Conservation (phyloP, 306 rosid species). For the Acmispon strigosus region DNA sequence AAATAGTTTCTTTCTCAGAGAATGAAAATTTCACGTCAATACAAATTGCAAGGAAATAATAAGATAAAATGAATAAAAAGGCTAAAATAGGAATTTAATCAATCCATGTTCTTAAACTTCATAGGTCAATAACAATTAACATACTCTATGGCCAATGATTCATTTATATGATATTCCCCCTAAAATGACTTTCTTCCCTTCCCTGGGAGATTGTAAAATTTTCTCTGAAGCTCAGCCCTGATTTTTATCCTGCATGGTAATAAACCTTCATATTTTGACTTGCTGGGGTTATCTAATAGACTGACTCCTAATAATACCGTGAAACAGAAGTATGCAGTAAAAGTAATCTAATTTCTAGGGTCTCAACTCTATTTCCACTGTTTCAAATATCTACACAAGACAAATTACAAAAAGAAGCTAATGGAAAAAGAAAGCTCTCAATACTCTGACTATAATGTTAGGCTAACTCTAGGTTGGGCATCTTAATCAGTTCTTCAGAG, state of each 20-base stretch:
- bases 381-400: background rate
- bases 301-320: background rate
- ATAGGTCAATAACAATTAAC: background rate
- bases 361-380: background rate
- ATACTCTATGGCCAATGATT: background rate
- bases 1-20: constrained; percentile 1
- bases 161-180: background rate
- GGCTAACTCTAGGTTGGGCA: background rate
- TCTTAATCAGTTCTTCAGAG: background rate
- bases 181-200: background rate
- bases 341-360: background rate
- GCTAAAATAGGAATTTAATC: background rate
- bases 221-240: background rate
- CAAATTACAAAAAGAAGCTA: background rate
- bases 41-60: background rate
- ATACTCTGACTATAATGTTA: background rate
- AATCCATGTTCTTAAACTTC: background rate
- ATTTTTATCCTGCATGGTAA: background rate
- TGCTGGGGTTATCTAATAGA: background rate
- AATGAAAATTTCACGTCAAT: background rate
- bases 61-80: constrained; percentile 4
- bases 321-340: background rate
- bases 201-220: background rate
- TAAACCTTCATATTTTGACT: background rate
- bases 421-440: background rate